These are phyloP conservation scores for Avena sativa DNA, from an alignment of 176 grass and related monocot species.

Conservation along the genomic window DNA sequence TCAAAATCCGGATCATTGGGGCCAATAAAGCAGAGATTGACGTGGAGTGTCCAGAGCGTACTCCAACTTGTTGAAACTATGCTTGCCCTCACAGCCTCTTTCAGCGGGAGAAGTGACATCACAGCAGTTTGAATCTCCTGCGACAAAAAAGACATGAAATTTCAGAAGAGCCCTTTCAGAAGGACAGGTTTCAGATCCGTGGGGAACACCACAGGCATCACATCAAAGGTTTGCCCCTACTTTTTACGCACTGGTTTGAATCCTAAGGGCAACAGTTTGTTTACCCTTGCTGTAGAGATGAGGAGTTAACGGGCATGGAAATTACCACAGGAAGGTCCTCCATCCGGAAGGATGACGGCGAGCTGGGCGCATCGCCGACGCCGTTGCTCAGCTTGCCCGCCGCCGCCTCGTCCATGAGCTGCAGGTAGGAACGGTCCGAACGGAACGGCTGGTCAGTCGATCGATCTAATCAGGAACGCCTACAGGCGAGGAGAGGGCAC, in stretches of 20 bases:
- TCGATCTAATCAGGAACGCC: too few species aligned
- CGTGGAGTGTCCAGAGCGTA: neutral
- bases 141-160: neutral
- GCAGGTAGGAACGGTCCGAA: neutral
- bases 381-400: neutral
- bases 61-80: slow-evolving; percentile 18
- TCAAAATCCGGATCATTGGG: neutral
- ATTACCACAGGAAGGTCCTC: neutral
- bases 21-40: slow-evolving; percentile 35
- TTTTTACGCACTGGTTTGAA: too few species aligned
- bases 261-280: neutral
- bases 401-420: neutral
- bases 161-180: neutral
- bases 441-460: neutral
- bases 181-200: neutral
- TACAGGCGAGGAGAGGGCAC: too few species aligned
- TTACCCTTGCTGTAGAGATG: neutral
- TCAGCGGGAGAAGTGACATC: slow-evolving; percentile 16
- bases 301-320: neutral
- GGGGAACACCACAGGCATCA: neutral
- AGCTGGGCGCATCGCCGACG: neutral
- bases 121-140: slow-evolving; percentile 11
- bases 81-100: slow-evolving; percentile 30
- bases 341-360: neutral
- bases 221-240: neutral